A percentile compares a stretch with the other conserved stretches of the same genome.
Conservation (phyloP, 257 asterid genomes). For the Rhazya stricta region DNA sequence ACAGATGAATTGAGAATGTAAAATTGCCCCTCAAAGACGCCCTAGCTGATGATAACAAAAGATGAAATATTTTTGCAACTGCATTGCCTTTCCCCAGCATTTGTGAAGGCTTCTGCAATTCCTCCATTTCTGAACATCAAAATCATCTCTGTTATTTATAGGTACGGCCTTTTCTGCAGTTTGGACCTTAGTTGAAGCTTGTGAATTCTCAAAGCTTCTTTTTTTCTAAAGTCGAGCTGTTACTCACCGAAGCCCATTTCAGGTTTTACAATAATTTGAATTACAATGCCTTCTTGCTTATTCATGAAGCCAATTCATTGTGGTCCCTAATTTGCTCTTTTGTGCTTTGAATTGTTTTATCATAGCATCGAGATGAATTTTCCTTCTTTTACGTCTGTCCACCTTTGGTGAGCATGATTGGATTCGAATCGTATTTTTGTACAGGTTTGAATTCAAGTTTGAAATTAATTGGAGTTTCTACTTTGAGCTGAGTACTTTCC, state of each 20-base stretch:
- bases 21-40: constrained; percentile 7
- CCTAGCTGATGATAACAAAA: background rate
- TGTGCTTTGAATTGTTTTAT: background rate
- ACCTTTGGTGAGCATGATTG: no score
- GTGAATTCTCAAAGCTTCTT: background rate
- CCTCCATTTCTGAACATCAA: background rate
- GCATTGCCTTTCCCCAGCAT: constrained; percentile 7
- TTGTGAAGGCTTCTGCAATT: background rate
- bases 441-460: no score
- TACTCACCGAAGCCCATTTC: background rate
- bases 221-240: background rate
- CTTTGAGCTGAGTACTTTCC: no score
- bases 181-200: background rate
- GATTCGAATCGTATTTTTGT: no score
- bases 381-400: no score
- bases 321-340: background rate
- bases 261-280: background rate
- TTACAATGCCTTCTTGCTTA: background rate
- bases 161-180: background rate
- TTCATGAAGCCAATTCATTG: background rate
- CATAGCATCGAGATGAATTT: background rate
- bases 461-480: no score
- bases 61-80: constrained; percentile 11
- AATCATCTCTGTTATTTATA: background rate
- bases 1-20: background rate